These are phyloP conservation scores for Skeletonema menzelii DNA, from an alignment of 108 stramenopile genomes.

Conservation along the genomic window DNA sequence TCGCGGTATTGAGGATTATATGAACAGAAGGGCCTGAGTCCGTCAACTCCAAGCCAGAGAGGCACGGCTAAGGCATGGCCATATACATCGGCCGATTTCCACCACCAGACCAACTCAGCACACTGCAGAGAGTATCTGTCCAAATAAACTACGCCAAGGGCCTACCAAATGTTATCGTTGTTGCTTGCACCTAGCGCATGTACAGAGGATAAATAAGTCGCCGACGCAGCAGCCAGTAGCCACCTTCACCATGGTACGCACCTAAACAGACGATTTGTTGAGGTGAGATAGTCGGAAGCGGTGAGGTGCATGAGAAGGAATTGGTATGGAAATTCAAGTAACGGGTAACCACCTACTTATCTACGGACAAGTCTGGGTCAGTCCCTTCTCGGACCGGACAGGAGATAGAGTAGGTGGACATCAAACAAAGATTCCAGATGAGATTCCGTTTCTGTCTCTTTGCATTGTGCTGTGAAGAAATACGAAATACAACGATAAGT, in stretches of 20 bases:
- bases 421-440: no score
- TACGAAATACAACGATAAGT: no score
- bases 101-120: background rate
- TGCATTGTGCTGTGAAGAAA: no score
- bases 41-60: background rate
- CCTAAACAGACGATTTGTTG: slow-evolving; percentile 8
- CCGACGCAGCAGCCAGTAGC: background rate
- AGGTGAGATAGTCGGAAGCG: background rate
- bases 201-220: background rate
- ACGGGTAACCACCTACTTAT: no score
- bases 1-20: background rate
- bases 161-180: background rate
- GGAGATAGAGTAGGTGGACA: no score
- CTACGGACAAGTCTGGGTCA: background rate
- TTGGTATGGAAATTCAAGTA: no score
- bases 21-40: background rate
- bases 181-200: background rate
- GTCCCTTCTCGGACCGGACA: background rate
- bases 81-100: no score
- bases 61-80: background rate
- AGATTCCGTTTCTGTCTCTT: no score
- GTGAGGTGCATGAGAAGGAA: background rate
- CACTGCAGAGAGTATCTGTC: background rate
- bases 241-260: slow-evolving; percentile 21
- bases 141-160: background rate